A percentile compares a stretch with the other conserved stretches of the same genome.
Conservation (phyloP, 148 eudicot genomes). For the Vaccinium macrocarpon region DNA sequence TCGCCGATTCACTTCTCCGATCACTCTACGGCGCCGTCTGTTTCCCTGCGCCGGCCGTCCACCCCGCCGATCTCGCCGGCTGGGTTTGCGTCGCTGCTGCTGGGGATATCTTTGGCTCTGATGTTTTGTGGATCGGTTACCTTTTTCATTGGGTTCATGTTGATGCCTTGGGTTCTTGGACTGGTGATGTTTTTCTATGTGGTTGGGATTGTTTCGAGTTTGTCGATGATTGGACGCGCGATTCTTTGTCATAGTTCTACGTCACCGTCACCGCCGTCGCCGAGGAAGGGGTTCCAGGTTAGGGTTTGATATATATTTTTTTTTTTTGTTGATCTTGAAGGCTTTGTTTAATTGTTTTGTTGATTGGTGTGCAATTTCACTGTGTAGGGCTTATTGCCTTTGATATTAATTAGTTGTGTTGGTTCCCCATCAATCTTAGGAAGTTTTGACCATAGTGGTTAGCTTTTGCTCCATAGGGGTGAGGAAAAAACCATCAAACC, state of each 20-base stretch:
- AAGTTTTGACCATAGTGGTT: background rate
- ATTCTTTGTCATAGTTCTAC: slow-evolving; percentile 36
- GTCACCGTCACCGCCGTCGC: slow-evolving; percentile 39
- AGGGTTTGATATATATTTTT: slow-evolving; percentile 13
- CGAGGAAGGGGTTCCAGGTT: slow-evolving; percentile 62
- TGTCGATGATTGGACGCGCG: slow-evolving; percentile 67
- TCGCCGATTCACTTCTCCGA: slow-evolving; percentile 42
- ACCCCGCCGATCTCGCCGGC: slow-evolving; percentile 68
- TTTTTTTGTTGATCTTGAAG: background rate
- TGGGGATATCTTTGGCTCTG: slow-evolving; percentile 76
- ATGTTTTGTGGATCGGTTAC: slow-evolving; percentile 97
- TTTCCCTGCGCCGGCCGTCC: slow-evolving; percentile 19
- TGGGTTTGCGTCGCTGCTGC: slow-evolving; percentile 84
- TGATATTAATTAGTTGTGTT: background rate
- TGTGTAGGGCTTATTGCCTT: background rate
- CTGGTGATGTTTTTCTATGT: slow-evolving; percentile 74
- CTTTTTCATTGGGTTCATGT: slow-evolving; percentile 77
- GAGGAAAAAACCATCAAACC: too few species aligned
- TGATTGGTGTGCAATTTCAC: background rate
- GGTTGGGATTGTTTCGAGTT: slow-evolving; percentile 68
- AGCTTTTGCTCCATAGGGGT: background rate
- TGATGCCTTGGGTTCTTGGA: slow-evolving; percentile 96
- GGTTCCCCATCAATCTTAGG: background rate
- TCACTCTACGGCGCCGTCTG: slow-evolving; percentile 16
- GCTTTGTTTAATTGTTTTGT: background rate